phyloP scores from a whole-genome alignment of 2,329 filamentous ascomycete species.

The Trichoderma arundinaceum region DNA sequence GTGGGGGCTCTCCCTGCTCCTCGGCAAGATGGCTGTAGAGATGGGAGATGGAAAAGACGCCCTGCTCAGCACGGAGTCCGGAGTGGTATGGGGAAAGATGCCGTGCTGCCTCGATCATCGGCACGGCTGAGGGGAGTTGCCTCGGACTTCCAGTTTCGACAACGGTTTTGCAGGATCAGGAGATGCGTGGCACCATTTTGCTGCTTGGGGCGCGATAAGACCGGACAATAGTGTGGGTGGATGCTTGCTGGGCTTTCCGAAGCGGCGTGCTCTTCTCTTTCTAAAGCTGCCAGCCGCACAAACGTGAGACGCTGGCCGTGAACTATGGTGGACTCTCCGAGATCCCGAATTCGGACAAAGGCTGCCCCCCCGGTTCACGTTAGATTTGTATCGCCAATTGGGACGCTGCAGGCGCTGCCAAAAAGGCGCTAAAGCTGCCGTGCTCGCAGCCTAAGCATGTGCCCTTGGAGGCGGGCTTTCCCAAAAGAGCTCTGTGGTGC shows the following conservation, averaged over 20 bases:
- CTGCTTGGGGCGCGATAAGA: slow-evolving; percentile 6
- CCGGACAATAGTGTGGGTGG: slow-evolving; percentile 15
- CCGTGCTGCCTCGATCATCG: too few species aligned
- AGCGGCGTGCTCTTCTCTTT: not conserved
- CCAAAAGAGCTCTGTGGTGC: slow-evolving; percentile 9
- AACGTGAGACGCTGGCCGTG: slow-evolving; percentile 1
- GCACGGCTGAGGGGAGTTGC: too few species aligned
- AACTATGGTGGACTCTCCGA: slow-evolving; percentile 16
- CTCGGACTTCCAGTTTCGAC: too few species aligned
- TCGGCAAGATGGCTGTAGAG: too few species aligned
- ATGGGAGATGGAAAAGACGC: too few species aligned
- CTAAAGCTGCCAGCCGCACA: too few species aligned
- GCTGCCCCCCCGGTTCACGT: not conserved
- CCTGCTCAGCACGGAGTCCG: too few species aligned
- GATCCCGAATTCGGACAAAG: slow-evolving; percentile 29
- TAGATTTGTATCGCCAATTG: not conserved
- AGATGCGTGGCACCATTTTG: slow-evolving; percentile 25
- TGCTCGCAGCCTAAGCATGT: slow-evolving; percentile 10
- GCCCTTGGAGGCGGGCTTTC: slow-evolving; percentile 18
- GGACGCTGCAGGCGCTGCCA: not conserved
- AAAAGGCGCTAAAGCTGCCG: slow-evolving; percentile 13
- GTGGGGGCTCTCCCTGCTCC: not conserved
- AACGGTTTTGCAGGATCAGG: slow-evolving; percentile 7
- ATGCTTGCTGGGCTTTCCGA: not conserved
- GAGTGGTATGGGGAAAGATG: too few species aligned